A percentile compares a stretch with the other conserved stretches of the same genome.
Conservation (phyloP, 2,329 filamentous ascomycete species). For the Penicillium capsulatum region DNA sequence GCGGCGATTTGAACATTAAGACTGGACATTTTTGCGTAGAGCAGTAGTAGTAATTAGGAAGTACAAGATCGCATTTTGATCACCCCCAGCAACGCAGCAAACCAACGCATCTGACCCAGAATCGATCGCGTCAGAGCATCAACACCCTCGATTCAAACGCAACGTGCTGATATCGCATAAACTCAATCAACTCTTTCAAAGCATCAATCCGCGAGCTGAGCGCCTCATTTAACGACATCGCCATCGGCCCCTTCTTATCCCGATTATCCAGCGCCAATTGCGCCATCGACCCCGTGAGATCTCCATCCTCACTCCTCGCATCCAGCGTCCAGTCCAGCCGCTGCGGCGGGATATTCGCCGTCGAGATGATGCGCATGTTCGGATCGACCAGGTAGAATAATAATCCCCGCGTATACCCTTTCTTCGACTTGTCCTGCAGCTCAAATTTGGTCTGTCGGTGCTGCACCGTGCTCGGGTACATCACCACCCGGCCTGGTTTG, state of each 20-base stretch:
- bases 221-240: conserved; percentile 39
- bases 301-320: conserved; percentile 29
- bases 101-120: no score
- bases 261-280: conserved; percentile 22
- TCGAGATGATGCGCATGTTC: conserved; percentile 50
- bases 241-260: conserved; percentile 22
- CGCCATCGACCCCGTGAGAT: conserved; percentile 11
- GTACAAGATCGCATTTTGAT: no score
- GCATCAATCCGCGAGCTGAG: conserved; percentile 30
- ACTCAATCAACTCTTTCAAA: conserved; percentile 21
- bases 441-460: conserved; percentile 50
- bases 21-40: neutral
- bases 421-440: conserved; percentile 48
- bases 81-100: no score
- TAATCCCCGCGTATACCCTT: conserved; percentile 53
- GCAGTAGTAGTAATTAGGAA: no score
- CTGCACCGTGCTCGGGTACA: conserved; percentile 43
- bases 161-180: conserved; percentile 29
- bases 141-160: conserved; percentile 28
- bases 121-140: conserved; percentile 20
- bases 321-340: conserved; percentile 43
- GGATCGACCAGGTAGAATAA: conserved; percentile 60
- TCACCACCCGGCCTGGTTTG: conserved; percentile 19
- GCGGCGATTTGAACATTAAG: conserved; percentile 22
- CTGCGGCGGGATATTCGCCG: conserved; percentile 52